phyloP scores from a whole-genome alignment of 257 asterid species.

The Avicennia marina region DNA sequence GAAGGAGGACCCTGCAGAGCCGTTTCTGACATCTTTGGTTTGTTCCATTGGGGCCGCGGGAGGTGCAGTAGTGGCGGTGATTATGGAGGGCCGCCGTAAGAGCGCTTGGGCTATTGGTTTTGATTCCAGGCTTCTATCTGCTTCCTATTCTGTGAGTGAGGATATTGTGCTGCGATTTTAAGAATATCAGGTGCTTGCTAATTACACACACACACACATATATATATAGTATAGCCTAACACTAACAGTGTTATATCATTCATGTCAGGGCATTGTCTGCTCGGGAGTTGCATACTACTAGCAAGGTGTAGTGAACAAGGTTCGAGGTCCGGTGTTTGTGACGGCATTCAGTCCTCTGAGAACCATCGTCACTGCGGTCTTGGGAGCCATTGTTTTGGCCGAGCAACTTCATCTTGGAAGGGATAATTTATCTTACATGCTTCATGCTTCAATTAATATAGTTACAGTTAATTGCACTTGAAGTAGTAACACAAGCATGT shows the following conservation, averaged over 20 bases:
- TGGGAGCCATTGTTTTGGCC: neutral
- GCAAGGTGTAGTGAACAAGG: neutral
- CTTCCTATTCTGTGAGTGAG: conserved; percentile 63
- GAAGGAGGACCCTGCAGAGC: conserved; percentile 75
- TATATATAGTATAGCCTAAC: too few relatives aligned
- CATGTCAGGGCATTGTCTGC: too few relatives aligned
- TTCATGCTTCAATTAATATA: too few relatives aligned
- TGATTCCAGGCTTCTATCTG: conserved; percentile 75
- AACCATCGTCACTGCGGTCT: neutral
- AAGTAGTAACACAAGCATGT: neutral
- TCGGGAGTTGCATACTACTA: neutral
- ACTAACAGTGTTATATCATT: too few relatives aligned
- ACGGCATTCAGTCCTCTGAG: neutral
- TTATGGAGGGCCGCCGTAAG: conserved; percentile 59
- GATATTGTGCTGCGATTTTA: too few relatives aligned
- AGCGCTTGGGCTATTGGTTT: conserved; percentile 82
- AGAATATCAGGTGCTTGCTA: too few relatives aligned
- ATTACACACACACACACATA: too few relatives aligned
- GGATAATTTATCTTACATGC: neutral
- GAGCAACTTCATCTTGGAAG: conserved; percentile 5
- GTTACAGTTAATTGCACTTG: too few relatives aligned
- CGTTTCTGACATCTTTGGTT: conserved; percentile 58
- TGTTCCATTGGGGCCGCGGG: conserved; percentile 64
- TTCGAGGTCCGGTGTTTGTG: neutral
- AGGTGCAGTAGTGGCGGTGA: conserved; percentile 53